phyloP scores from a whole-genome alignment of 176 grass and related monocot genomes.

The Raddia guianensis region DNA sequence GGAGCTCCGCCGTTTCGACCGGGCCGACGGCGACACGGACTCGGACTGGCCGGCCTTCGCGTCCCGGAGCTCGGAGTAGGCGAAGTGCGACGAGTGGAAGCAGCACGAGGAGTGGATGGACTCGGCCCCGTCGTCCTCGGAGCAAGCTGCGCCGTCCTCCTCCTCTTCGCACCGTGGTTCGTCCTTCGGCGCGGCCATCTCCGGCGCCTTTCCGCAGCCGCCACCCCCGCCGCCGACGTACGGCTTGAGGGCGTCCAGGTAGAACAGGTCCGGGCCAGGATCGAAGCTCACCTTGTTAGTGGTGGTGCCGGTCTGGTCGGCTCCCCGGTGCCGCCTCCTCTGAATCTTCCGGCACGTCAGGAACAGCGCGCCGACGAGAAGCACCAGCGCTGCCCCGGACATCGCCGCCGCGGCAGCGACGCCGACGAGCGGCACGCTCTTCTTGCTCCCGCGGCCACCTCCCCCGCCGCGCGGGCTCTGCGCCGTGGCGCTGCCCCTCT shows the following conservation, averaged over 20 bases:
- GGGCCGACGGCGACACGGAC: slow-evolving; percentile 31
- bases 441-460: slow-evolving; percentile 23
- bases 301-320: slow-evolving; percentile 35
- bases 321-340: neutral
- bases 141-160: slow-evolving; percentile 33
- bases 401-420: slow-evolving; percentile 42
- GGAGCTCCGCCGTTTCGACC: slow-evolving; percentile 43
- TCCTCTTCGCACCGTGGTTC: slow-evolving; percentile 29
- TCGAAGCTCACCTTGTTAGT: slow-evolving; percentile 87
- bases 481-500: slow-evolving; percentile 15
- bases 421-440: slow-evolving; percentile 29
- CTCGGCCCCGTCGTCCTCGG: slow-evolving; percentile 51
- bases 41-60: slow-evolving; percentile 3
- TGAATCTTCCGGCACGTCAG: slow-evolving; percentile 48
- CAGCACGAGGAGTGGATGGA: slow-evolving; percentile 79
- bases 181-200: neutral
- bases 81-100: slow-evolving; percentile 49
- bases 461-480: slow-evolving; percentile 17
- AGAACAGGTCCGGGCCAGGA: slow-evolving; percentile 64
- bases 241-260: slow-evolving; percentile 71
- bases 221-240: slow-evolving; percentile 44
- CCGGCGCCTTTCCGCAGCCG: slow-evolving; percentile 7
- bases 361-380: slow-evolving; percentile 56
- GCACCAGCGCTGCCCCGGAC: slow-evolving; percentile 34
- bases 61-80: slow-evolving; percentile 53